phyloP scores from a whole-genome alignment of 495 filamentous ascomycete species.

The Letharia lupina region DNA sequence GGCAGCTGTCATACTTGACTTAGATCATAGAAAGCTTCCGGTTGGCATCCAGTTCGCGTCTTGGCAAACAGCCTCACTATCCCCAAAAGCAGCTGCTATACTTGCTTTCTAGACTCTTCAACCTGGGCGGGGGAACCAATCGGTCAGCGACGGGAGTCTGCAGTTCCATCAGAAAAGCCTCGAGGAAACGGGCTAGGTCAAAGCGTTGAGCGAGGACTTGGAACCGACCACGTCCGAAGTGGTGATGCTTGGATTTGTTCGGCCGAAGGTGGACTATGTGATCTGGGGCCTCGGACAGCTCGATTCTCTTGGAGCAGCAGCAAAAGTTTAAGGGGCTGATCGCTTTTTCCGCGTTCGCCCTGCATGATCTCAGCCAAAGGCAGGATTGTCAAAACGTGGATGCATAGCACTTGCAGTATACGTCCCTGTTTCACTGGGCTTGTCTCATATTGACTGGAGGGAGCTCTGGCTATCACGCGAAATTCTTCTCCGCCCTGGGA shows the following conservation, averaged over 20 bases:
- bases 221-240: background rate
- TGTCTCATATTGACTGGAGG: background rate
- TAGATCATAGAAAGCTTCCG: background rate
- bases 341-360: background rate
- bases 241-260: background rate
- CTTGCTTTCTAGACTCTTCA: background rate
- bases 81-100: background rate
- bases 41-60: background rate
- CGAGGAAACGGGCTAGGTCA: background rate
- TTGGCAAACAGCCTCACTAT: background rate
- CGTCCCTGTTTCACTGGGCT: background rate
- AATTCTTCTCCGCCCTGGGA: background rate
- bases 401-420: background rate
- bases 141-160: background rate
- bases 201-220: background rate
- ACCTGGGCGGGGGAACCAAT: background rate
- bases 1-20: background rate
- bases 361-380: background rate
- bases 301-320: background rate
- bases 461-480: background rate
- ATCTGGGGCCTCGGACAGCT: background rate
- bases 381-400: background rate
- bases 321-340: background rate
- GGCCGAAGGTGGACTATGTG: background rate
- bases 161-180: background rate